These are phyloP conservation scores for Aspergillus pseudonomiae DNA, from an alignment of 2,329 filamentous ascomycete species.

Conservation along the genomic window DNA sequence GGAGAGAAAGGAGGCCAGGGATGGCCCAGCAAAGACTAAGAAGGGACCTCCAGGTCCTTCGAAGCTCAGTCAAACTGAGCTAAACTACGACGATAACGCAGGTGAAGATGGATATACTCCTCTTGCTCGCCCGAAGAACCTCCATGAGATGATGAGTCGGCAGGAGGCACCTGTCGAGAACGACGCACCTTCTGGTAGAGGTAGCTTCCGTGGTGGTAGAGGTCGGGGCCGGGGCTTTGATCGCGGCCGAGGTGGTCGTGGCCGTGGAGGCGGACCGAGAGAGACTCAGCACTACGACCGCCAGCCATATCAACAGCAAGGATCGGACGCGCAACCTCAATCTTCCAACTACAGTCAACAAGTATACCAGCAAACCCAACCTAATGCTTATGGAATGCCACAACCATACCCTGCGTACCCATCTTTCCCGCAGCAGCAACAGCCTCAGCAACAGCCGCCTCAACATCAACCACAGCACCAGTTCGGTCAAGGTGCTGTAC, in stretches of 20 bases:
- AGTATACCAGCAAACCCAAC: conserved; percentile 28
- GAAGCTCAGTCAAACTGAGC: conserved; percentile 45
- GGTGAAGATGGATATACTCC: conserved; percentile 65
- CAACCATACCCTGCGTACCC: conserved; percentile 34
- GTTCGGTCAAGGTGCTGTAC: conserved; percentile 28
- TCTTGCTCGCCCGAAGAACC: conserved; percentile 67
- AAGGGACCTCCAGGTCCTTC: conserved; percentile 41
- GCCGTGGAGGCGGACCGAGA: conserved; percentile 37
- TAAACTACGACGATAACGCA: conserved; percentile 69
- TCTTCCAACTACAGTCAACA: conserved; percentile 26
- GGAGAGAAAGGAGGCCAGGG: conserved; percentile 54
- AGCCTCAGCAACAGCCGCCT: conserved; percentile 36
- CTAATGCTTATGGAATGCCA: conserved; percentile 29
- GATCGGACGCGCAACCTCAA: conserved; percentile 24
- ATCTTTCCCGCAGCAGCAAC: conserved; percentile 18
- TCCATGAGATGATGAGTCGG: conserved; percentile 54
- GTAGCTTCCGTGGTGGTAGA: conserved; percentile 49
- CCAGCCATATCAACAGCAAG: conserved; percentile 29
- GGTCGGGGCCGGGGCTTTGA: conserved; percentile 50
- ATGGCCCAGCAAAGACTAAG: conserved; percentile 42
- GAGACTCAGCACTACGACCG: conserved; percentile 32
- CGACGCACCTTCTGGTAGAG: conserved; percentile 31
- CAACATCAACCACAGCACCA: conserved; percentile 36
- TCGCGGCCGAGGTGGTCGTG: conserved; percentile 41
- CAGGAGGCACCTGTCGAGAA: conserved; percentile 42